A percentile compares a stretch with the other conserved stretches of the same genome.
Conservation (phyloP, 2,329 filamentous ascomycete genomes). For the Aotearoamyces nothofagi region DNA sequence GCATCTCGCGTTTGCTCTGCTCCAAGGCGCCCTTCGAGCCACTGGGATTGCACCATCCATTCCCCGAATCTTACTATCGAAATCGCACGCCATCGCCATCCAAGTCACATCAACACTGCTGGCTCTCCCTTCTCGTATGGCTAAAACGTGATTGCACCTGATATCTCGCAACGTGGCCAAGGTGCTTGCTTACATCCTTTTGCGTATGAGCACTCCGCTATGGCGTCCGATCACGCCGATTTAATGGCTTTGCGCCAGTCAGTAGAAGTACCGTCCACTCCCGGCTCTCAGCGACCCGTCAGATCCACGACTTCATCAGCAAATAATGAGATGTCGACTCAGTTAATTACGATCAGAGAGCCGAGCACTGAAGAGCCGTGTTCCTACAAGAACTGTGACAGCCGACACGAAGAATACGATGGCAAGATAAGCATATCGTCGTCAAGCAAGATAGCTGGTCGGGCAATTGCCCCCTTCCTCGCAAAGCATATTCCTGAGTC, state of each 20-base stretch:
- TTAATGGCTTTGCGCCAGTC: conserved; percentile 1
- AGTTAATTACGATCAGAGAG: conserved; percentile 1
- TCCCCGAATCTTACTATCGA: no score
- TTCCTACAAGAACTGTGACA: conserved; percentile 13
- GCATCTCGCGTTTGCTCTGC: no score
- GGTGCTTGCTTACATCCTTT: no score
- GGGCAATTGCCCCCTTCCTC: conserved; percentile 50
- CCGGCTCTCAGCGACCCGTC: background rate
- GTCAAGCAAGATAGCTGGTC: conserved; percentile 14
- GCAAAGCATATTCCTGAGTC: conserved; percentile 79
- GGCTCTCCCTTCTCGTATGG: no score
- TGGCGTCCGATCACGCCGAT: background rate
- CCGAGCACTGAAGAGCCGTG: conserved; percentile 9
- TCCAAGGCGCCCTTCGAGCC: no score
- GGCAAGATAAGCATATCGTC: conserved; percentile 14
- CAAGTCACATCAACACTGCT: no score
- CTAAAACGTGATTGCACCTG: no score
- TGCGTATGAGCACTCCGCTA: background rate
- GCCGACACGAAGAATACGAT: conserved; percentile 9
- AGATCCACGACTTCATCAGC: background rate
- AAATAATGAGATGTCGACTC: conserved; percentile 1
- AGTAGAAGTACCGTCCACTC: background rate
- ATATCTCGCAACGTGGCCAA: no score
- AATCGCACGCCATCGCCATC: no score
- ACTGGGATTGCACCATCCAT: no score